These are phyloP conservation scores for Oryza longistaminata DNA, from an alignment of 176 grass and related monocot species.

Conservation along the genomic window DNA sequence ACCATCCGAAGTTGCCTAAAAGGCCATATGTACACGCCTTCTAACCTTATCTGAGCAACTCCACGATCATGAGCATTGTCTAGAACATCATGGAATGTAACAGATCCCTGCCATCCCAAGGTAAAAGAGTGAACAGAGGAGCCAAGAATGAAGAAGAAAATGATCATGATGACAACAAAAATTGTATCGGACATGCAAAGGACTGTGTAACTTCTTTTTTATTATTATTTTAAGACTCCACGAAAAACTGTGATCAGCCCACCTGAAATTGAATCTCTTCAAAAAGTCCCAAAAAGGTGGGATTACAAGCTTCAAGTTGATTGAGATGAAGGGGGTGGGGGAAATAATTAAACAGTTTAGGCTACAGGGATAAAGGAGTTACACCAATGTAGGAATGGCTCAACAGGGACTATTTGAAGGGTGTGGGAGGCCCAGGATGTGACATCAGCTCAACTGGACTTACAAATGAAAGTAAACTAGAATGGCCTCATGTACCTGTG, in stretches of 20 bases:
- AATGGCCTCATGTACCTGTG: background rate
- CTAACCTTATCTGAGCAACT: constrained; percentile 80
- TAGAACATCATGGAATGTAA: constrained; percentile 94
- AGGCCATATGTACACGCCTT: constrained; percentile 99
- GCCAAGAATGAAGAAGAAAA: background rate
- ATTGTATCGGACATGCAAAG: background rate
- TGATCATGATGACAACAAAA: constrained; percentile 12
- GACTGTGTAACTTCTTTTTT: background rate
- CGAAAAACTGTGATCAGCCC: background rate
- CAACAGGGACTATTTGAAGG: background rate
- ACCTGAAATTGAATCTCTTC: background rate
- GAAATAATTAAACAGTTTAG: background rate
- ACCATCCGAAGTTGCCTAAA: constrained; percentile 98
- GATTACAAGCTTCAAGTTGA: background rate
- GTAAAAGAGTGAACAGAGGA: constrained; percentile 34
- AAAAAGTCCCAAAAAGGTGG: background rate
- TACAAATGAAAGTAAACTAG: background rate
- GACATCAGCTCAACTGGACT: background rate
- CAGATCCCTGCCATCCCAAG: constrained; percentile 58
- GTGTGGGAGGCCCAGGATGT: background rate
- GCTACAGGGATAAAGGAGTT: background rate
- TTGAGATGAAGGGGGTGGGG: background rate
- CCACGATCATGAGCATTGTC: constrained; percentile 71
- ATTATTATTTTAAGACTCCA: background rate
- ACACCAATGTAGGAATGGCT: background rate